phyloP scores from a whole-genome alignment of 1,284 basidiomycete species.

The Coriolopsis trogii region DNA sequence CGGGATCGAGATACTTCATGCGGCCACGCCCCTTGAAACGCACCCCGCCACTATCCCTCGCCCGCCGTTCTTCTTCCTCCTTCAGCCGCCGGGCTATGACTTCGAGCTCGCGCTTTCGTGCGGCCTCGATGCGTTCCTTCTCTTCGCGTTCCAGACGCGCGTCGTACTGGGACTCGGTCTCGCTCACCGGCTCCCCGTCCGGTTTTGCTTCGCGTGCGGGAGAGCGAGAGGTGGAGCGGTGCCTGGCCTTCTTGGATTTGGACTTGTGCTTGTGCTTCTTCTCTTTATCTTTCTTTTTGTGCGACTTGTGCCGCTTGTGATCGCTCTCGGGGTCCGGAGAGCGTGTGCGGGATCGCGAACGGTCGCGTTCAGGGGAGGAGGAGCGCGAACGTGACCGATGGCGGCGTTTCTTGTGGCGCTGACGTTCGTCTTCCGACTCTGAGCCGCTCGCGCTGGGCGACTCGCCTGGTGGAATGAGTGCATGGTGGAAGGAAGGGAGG shows the following conservation, averaged over 20 bases:
- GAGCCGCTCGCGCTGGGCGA: slow-evolving; percentile 24
- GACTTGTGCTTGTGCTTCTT: slow-evolving; percentile 33
- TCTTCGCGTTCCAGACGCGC: slow-evolving; percentile 72
- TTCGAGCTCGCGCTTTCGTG: slow-evolving; percentile 51
- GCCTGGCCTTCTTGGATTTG: slow-evolving; percentile 30
- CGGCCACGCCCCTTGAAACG: slow-evolving; percentile 72
- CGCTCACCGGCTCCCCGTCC: slow-evolving; percentile 47
- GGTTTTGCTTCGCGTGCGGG: slow-evolving; percentile 14
- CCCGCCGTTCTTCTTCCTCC: slow-evolving; percentile 38
- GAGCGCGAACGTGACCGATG: slow-evolving; percentile 23
- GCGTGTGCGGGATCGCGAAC: slow-evolving; percentile 18
- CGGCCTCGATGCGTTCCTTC: slow-evolving; percentile 55
- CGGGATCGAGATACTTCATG: slow-evolving; percentile 72
- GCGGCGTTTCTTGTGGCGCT: slow-evolving; percentile 37
- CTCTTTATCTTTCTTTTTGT: slow-evolving; percentile 28
- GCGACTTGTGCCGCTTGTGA: slow-evolving; percentile 36
- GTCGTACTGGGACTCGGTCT: slow-evolving; percentile 67
- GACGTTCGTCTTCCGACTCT: slow-evolving; percentile 24
- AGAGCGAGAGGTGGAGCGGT: slow-evolving; percentile 24
- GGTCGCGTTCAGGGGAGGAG: slow-evolving; percentile 4
- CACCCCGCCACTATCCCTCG: slow-evolving; percentile 44
- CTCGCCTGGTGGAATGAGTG: slow-evolving; percentile 7
- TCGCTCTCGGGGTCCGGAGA: slow-evolving; percentile 21
- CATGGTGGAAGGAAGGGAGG: not conserved
- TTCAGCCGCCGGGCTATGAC: slow-evolving; percentile 44